A percentile compares a stretch with the other conserved stretches of the same genome.
phyloP scores from a whole-genome alignment of 2,329 filamentous ascomycete species.

The Chaetomium sp. region DNA sequence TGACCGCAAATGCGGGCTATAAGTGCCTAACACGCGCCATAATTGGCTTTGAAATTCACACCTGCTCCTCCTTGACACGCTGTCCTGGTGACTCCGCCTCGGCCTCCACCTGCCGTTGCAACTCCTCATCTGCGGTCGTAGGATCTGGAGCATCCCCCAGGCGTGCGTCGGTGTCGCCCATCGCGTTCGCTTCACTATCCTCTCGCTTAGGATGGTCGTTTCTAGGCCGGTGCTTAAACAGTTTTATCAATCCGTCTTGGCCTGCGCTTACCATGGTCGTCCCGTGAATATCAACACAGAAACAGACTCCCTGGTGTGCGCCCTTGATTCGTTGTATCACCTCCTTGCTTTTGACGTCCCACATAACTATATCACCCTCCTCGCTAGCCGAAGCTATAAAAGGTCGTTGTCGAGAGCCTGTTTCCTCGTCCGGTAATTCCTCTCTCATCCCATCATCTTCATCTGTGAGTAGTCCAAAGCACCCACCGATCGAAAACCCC shows the following conservation, averaged over 20 bases:
- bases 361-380: constrained; percentile 76
- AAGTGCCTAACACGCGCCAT: too few relatives aligned
- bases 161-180: constrained; percentile 17
- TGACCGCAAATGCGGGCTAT: too few relatives aligned
- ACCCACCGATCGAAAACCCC: constrained; percentile 76
- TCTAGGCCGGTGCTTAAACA: constrained; percentile 36
- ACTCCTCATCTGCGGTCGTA: constrained; percentile 49
- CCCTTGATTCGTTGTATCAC: constrained; percentile 60
- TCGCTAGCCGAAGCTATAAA: constrained; percentile 84
- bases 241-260: constrained; percentile 46
- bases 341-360: constrained; percentile 84
- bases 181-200: constrained; percentile 7
- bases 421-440: constrained; percentile 19
- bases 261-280: constrained; percentile 52
- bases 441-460: constrained; percentile 17
- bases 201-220: constrained; percentile 2
- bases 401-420: constrained; percentile 21
- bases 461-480: constrained; percentile 58
- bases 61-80: constrained; percentile 34
- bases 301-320: constrained; percentile 53
- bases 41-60: not conserved
- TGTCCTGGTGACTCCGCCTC: constrained; percentile 37
- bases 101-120: constrained; percentile 37
- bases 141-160: constrained; percentile 17
- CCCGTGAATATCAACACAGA: constrained; percentile 57